Evolutionary conservation across 768 basidiomycete species (phyloP), one percentile per base, ranked within the genome.

Genomic region (Rhizopogon vulgaris): DNA sequence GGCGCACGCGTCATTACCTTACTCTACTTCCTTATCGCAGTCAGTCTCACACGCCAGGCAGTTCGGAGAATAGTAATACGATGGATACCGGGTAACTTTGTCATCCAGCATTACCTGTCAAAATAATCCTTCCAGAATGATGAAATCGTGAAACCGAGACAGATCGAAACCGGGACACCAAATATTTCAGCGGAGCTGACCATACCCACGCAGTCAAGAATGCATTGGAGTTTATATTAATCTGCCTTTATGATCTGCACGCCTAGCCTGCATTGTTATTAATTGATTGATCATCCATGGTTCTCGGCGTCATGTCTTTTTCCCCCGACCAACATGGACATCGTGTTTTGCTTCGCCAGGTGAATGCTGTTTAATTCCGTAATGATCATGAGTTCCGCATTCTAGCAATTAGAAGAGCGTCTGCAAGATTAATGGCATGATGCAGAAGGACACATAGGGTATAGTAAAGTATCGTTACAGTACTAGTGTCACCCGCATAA

Each of bases 1-100:
- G 69, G 72, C 41, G 67, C 64, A 37, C 67, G 73, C 42, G 64
- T 82, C 52, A 62, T 71, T 38, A 38, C 69, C 38, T 59, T 67
- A 18, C 42, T 76, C 42, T 63, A 67, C 43, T 40, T 76, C 40
- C 48, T 70, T 24, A 22, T 66, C 14, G 52, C 71, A 41, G 43
- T 63, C 27, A 47, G 69, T 41, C 68, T 63, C 52, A 32, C 69
- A 42, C 60, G 60, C 58, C 54, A 50, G 45, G 24, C 12, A 30
- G 36, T 36, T 34, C 25, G 46, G 54, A 17, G 40, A 22, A 3
- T 51, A 25, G 38, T 52, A 37, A 18, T 22, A 22, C 38, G 43
- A n/a, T 32, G 45, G 48, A 36, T 34, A 11, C 38, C 47, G 12
- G 34, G 38, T 27, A 11, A 11, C 37, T 22, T 25, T 30, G 22